Evolutionary conservation across 768 basidiomycete genomes (phyloP).

Genomic region (Suillus variegatus): DNA sequence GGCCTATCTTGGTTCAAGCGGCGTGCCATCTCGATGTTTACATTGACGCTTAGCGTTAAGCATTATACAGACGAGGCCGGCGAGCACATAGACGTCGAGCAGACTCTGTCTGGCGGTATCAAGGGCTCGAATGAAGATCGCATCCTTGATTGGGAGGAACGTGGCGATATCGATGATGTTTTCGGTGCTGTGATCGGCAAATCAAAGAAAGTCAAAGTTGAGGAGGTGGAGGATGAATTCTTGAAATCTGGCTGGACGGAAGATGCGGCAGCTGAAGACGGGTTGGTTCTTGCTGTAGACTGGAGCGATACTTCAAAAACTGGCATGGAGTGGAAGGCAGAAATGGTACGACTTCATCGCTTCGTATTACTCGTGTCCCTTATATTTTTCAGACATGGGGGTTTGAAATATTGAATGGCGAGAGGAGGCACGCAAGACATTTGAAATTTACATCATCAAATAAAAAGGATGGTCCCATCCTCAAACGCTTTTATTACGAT

Average conservation of each 20-base stretch:
- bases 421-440: conserved; percentile 61
- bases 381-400: conserved; percentile 53
- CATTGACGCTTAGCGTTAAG: conserved; percentile 60
- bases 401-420: conserved; percentile 58
- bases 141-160: conserved; percentile 55
- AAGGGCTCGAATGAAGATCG: conserved; percentile 58
- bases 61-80: conserved; percentile 63
- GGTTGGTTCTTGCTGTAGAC: conserved; percentile 38
- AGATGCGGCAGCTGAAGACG: conserved; percentile 35
- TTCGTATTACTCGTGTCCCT: conserved; percentile 1
- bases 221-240: conserved; percentile 47
- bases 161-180: conserved; percentile 53
- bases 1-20: conserved; percentile 75
- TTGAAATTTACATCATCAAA: conserved; percentile 64
- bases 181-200: conserved; percentile 63
- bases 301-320: conserved; percentile 68
- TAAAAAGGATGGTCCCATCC: conserved; percentile 50
- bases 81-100: conserved; percentile 64
- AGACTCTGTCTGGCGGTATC: conserved; percentile 64
- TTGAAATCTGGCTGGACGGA: conserved; percentile 44
- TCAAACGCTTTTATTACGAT: conserved; percentile 62
- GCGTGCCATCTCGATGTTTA: conserved; percentile 56
- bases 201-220: conserved; percentile 51
- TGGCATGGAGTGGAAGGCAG: conserved; percentile 58
- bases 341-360: conserved; percentile 49